Evolutionary conservation across 2,329 filamentous ascomycete genomes (phyloP).

Genomic region (Grosmannia penicillata): DNA sequence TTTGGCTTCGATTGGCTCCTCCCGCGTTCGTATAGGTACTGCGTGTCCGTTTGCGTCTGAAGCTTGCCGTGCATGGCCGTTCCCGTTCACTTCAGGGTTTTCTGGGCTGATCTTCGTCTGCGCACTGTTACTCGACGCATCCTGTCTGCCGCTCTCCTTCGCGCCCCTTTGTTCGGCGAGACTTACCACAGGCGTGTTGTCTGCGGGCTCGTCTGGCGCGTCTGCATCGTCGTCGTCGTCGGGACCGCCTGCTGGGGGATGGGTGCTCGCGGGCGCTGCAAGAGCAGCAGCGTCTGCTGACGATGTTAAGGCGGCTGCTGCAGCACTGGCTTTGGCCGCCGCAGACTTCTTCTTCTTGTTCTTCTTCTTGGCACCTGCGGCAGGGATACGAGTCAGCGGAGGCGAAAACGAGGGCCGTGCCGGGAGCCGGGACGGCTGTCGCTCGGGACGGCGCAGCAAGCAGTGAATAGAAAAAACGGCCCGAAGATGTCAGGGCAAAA

Average conservation of each 20-base stretch:
- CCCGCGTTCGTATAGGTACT: slow-evolving; percentile 4
- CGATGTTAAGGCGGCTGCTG: slow-evolving; percentile 8
- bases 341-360: slow-evolving; percentile 44
- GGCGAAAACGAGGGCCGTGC: neutral
- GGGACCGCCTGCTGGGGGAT: slow-evolving; percentile 9
- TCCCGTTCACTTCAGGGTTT: slow-evolving; percentile 4
- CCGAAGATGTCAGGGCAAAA: neutral
- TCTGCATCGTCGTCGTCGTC: slow-evolving; percentile 13
- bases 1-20: slow-evolving; percentile 22
- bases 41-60: slow-evolving; percentile 11
- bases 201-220: neutral
- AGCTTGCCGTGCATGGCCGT: slow-evolving; percentile 7
- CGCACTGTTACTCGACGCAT: neutral
- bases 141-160: slow-evolving; percentile 10
- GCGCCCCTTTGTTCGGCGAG: neutral
- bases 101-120: neutral
- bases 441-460: no score
- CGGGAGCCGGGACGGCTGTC: no score
- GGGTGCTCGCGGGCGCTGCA: slow-evolving; percentile 1
- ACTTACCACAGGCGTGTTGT: slow-evolving; percentile 3
- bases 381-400: slow-evolving; percentile 13
- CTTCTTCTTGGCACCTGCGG: slow-evolving; percentile 37
- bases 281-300: slow-evolving; percentile 6
- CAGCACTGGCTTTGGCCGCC: slow-evolving; percentile 28
- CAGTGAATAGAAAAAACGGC: no score